A percentile compares a stretch with the other conserved stretches of the same genome.
Conservation (phyloP, 1,284 basidiomycete species). For the Exobasidium cylindrosporum region DNA sequence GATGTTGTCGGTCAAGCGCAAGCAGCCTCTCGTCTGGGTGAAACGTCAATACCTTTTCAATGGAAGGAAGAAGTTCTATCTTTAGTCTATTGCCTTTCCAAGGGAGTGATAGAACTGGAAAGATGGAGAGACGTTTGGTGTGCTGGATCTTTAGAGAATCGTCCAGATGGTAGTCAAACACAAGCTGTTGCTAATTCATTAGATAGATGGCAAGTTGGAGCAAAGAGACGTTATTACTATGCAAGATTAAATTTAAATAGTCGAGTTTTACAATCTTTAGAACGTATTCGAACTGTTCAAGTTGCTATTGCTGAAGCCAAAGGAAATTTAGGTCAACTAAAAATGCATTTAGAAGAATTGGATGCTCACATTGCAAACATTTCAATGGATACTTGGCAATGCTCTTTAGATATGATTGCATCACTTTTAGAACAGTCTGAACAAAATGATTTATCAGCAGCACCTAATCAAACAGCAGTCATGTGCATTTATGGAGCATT, state of each 20-base stretch:
- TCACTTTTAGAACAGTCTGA: slow-evolving; percentile 26
- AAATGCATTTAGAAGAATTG: background rate
- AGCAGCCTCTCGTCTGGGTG: background rate
- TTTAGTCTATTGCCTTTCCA: slow-evolving; percentile 38
- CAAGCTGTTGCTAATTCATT: slow-evolving; percentile 21
- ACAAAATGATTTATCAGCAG: slow-evolving; percentile 30
- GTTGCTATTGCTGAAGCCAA: background rate
- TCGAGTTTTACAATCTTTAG: slow-evolving; percentile 35
- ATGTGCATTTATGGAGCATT: slow-evolving; percentile 45
- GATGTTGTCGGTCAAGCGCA: slow-evolving; percentile 18
- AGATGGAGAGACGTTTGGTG: slow-evolving; percentile 47
- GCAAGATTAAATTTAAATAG: slow-evolving; percentile 41
- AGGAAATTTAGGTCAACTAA: background rate
- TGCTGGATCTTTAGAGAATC: slow-evolving; percentile 15
- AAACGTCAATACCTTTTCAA: background rate
- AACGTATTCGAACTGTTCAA: slow-evolving; percentile 15
- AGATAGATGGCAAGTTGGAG: slow-evolving; percentile 37
- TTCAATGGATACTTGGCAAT: slow-evolving; percentile 39
- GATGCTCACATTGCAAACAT: slow-evolving; percentile 16
- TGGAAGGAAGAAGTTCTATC: slow-evolving; percentile 20
- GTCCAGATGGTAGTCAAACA: background rate
- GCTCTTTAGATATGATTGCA: slow-evolving; percentile 36
- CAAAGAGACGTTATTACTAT: slow-evolving; percentile 40
- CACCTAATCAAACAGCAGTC: slow-evolving; percentile 39
- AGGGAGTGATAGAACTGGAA: slow-evolving; percentile 37